Evolutionary conservation across 306 rosid species (phyloP), one percentile per base, ranked within the genome.

Genomic region (Acacia confusa): DNA sequence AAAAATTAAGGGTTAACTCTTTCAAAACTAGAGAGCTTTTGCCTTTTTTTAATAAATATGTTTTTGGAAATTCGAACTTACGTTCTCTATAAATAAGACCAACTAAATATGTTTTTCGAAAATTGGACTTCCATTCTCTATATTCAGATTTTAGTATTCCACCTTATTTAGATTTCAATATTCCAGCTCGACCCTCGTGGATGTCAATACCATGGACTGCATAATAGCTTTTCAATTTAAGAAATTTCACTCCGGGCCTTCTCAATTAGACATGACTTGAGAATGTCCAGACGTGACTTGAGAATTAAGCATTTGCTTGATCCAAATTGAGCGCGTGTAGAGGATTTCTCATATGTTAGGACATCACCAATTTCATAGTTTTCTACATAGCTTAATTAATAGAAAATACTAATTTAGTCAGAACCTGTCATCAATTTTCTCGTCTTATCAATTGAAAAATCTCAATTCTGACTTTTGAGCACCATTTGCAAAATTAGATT

Each of bases 161-260:
- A n/a, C n/a, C n/a, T n/a, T 32, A 32, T 32, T 3, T 32, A 32
- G 27, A 55, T n/a, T 55, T 15, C 0, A 36, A 7, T 36, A 6
- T 36, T 36, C 8, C 40, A 4, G 1, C 38, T 34, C 5, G 0
- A 34, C 38, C 38, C 0, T 34, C 5, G 5, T 34, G 38, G 38
- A 4, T 34, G 38, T 34, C 38, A 5, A 5, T 36, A 36, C 8
- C 40, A 36, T 36, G 40, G 5, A 25, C 34, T 25, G 38, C 30
- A 50, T 17, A 7, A 19, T 57, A 43, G 16, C 24, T 43, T 34
- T 66, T 12, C 17, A 3, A 41, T 17, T 57, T 11, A 25, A 48
- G 84, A 74, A 81, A 81, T 81, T 81, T 81, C 84, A 36, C 32
- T 13, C 58, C 25, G 48, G 30, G 41, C 67, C 27, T 34, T 28